Base-by-base conservation (phyloP, 2,329 filamentous ascomycete species). In the Stemphylium vesicarium region DNA sequence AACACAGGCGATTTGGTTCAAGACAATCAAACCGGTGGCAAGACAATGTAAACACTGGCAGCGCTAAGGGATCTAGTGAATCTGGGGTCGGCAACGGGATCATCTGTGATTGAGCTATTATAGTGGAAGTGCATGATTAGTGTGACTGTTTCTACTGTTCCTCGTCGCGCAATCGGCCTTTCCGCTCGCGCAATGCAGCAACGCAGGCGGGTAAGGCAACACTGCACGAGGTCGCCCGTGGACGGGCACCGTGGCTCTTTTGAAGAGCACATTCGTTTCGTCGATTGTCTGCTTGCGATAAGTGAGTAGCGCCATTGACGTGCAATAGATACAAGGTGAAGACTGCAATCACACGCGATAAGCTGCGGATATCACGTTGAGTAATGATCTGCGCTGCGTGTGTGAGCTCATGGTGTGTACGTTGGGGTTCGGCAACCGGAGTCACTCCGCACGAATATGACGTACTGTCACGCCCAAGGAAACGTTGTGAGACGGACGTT, bases 141-240 rank as follows among this genome's bases (percentile, higher is more conserved):
- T 33, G 42, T 35, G n/a, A 40, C 16, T 26, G 16, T 31, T 26
- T n/a, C 31, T 15, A 39, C 8, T 46, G 29, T 40, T 47, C 22
- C 24, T 36, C 47, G 35, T 62, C 33, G 47, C 56, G 56, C 59
- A 53, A 60, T 60, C 50, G 29, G 51, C 29, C 37, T 45, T 47
- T 39, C 49, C 39, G 49, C 40, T 62, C 50, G 32, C 51, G 53
- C 60, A 53, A 62, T 62, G 16, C 42, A 18, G 11, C 38, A 20
- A 24, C 16, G 47, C 32, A 26, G 20, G 31, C 33, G 41, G 47
- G 18, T 35, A 42, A n/a, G 15, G 44, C 10, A 29, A 47, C 22
- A 35, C 40, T 33, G 26, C 12, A 29, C 13, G 47, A 24, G 7
- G 3, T 22, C 20, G 4, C 20, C 20, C 6, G 3, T 22, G 20